phyloP scores from a whole-genome alignment of 495 filamentous ascomycete genomes.

The Hypoxylon lenormandii region DNA sequence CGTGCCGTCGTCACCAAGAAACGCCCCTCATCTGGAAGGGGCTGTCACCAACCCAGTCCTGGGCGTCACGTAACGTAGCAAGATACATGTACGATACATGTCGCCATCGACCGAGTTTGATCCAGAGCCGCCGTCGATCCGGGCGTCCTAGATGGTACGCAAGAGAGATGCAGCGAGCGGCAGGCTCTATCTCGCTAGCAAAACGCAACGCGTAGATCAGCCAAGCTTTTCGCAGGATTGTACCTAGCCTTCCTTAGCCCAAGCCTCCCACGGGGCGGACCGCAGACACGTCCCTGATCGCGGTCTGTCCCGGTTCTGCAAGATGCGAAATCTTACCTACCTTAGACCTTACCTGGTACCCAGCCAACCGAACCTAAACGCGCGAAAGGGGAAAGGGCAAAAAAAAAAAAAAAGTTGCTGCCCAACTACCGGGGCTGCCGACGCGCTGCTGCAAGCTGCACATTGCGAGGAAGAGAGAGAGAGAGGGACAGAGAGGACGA shows the following conservation, averaged over 20 bases:
- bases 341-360: background rate
- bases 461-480: background rate
- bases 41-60: background rate
- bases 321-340: too few relatives aligned
- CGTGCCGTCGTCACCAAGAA: background rate
- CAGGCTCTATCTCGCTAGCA: too few relatives aligned
- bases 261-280: too few relatives aligned
- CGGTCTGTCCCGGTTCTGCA: too few relatives aligned
- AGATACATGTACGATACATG: background rate
- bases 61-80: background rate
- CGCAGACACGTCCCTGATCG: too few relatives aligned
- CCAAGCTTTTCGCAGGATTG: too few relatives aligned
- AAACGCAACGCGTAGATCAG: too few relatives aligned
- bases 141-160: background rate
- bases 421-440: conserved; percentile 45
- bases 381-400: conserved; percentile 16
- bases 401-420: too few relatives aligned
- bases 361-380: background rate
- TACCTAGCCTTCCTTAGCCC: too few relatives aligned
- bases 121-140: conserved; percentile 6
- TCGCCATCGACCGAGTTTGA: background rate
- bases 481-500: too few relatives aligned
- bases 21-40: background rate
- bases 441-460: conserved; percentile 3
- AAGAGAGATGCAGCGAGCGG: background rate